Base-by-base conservation (phyloP, 2,329 filamentous ascomycete genomes). In the Zasmidium angulare region DNA sequence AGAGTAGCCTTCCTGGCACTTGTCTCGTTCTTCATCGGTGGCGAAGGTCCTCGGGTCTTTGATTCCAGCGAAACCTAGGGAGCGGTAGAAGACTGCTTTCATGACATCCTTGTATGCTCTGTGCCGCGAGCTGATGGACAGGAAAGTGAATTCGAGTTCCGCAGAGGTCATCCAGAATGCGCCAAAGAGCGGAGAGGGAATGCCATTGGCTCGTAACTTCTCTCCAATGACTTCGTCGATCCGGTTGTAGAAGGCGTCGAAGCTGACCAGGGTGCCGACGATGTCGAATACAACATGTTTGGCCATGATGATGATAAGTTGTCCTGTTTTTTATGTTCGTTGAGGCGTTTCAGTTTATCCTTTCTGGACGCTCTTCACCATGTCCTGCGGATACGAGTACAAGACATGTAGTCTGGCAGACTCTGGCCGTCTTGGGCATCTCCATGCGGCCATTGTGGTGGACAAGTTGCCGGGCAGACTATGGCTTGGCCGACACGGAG, bases 231-330 rank as follows among this genome's bases (percentile, higher is more conserved):
- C 72, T 2, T 67, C 53, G 3, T 79, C 74, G 31, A 83, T 74
- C 26, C 72, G 71, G 11, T 74, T 68, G 60, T 75, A 77, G 64
- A 78, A 78, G 51, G 74, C 74, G 17, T 80, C 74, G 69, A 79
- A 81, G 20, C 74, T 77, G 46, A 82, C 78, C 56, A 75, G 75
- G n/a, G 81, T 83, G 50, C 81, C 80, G 48, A 85, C 82, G 1
- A 84, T 76, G 64, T 76, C 74, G 61, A 72, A 73, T 40, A 73
- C 71, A n/a, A 70, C 65, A 53, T 69, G 63, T 60, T 70, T 70
- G 46, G 53, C 46, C 53, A 62, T 65, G 31, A 17, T 43, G 36
- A 43, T 43, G 36, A 11, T 11, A 29, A 11, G 6, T 29, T 11
- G 4, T 29, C 26, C 26, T 43, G 4, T 43, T 17, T 7, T 7